phyloP scores from a whole-genome alignment of 1,284 basidiomycete species.

The Ustilago shanxiensis region DNA sequence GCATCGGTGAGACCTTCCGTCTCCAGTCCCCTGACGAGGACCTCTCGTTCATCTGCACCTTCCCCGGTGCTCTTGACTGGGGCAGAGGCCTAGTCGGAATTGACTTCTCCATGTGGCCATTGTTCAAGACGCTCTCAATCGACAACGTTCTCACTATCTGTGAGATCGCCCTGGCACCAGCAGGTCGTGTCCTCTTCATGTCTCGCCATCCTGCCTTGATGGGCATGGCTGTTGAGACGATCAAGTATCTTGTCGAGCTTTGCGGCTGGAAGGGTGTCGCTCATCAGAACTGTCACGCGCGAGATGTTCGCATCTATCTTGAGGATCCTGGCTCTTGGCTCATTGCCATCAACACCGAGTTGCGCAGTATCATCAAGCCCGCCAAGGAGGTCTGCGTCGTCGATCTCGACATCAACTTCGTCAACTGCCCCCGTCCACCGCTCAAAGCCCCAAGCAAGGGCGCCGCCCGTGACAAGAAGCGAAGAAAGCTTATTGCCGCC shows the following conservation, averaged over 20 bases:
- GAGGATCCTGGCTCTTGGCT: constrained; percentile 85
- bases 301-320: constrained; percentile 86
- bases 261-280: constrained; percentile 91
- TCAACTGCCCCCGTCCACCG: constrained; percentile 84
- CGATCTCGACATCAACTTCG: constrained; percentile 92
- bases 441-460: constrained; percentile 83
- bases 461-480: constrained; percentile 85
- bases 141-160: constrained; percentile 94
- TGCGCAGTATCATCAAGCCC: constrained; percentile 80
- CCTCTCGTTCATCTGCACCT: constrained; percentile 64
- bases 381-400: constrained; percentile 85
- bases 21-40: constrained; percentile 65
- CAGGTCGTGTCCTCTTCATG: constrained; percentile 89
- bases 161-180: constrained; percentile 93
- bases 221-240: constrained; percentile 85
- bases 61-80: constrained; percentile 72
- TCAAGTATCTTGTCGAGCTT: constrained; percentile 91
- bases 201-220: constrained; percentile 92
- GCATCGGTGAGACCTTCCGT: constrained; percentile 62
- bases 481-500: constrained; percentile 75
- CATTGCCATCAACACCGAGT: constrained; percentile 88
- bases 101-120: constrained; percentile 92
- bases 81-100: constrained; percentile 71
- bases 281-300: constrained; percentile 76
- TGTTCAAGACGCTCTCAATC: constrained; percentile 92